Percentiles rank a stretch among this genome's conserved stretches.
Conservation (phyloP, 441 rosid species). For the Erodium trifolium region DNA sequence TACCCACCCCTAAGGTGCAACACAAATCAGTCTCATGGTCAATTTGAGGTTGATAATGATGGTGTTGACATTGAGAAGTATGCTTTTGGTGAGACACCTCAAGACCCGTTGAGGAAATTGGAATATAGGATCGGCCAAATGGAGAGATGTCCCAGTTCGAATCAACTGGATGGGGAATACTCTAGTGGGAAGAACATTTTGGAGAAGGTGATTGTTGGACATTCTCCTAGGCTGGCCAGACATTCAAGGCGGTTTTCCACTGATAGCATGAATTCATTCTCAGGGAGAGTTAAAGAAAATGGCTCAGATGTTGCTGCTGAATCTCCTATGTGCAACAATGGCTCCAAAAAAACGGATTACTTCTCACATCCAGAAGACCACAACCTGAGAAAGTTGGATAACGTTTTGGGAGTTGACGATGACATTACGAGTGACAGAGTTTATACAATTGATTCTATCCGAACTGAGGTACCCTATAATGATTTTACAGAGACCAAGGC, state of each 20-base stretch:
- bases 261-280: constrained; percentile 52
- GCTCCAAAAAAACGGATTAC: constrained; percentile 48
- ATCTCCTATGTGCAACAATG: constrained; percentile 44
- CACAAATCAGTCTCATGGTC: constrained; percentile 45
- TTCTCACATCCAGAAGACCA: constrained; percentile 31
- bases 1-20: constrained; percentile 76
- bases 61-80: constrained; percentile 65
- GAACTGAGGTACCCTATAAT: constrained; percentile 33
- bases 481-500: constrained; percentile 30
- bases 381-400: constrained; percentile 35
- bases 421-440: constrained; percentile 67
- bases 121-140: constrained; percentile 65
- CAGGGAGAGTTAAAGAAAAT: constrained; percentile 36
- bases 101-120: constrained; percentile 52
- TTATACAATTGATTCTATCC: constrained; percentile 77
- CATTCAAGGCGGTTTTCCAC: constrained; percentile 46
- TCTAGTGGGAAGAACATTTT: constrained; percentile 34
- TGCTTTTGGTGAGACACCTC: constrained; percentile 58
- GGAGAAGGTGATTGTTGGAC: constrained; percentile 74
- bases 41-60: constrained; percentile 46
- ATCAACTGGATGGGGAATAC: constrained; percentile 39
- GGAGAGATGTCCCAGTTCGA: constrained; percentile 58
- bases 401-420: constrained; percentile 52
- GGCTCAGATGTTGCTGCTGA: constrained; percentile 34
- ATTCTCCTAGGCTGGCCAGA: constrained; percentile 55